phyloP scores from a whole-genome alignment of 2,329 filamentous ascomycete genomes.

The Penicillium sp. region DNA sequence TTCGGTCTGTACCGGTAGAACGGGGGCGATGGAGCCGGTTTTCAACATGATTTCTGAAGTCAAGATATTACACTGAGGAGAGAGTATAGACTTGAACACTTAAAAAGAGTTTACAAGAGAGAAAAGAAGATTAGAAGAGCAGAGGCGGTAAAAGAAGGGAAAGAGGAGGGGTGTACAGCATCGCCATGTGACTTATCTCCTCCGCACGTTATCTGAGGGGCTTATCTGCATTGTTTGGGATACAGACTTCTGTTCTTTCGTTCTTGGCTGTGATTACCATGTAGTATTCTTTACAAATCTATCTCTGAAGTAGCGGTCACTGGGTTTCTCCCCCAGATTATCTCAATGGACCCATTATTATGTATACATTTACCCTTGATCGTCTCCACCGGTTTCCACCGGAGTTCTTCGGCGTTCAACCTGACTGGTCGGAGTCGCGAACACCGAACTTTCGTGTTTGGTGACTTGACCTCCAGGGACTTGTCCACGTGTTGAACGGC shows the following conservation, averaged over 20 bases:
- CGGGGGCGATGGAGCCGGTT: constrained; percentile 19
- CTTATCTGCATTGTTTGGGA: constrained; percentile 4
- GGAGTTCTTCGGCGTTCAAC: constrained; percentile 18
- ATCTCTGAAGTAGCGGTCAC: not conserved
- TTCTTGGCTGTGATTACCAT: not conserved
- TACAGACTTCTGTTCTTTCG: not conserved
- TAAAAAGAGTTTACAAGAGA: not conserved
- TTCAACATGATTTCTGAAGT: constrained; percentile 19
- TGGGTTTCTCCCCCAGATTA: not conserved
- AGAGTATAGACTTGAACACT: not conserved
- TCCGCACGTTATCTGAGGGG: constrained; percentile 32
- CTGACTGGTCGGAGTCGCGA: constrained; percentile 13
- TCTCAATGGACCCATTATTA: not conserved
- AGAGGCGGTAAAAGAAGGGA: not conserved
- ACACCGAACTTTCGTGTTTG: constrained; percentile 9
- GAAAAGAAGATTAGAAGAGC: not conserved
- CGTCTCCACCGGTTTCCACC: constrained; percentile 11
- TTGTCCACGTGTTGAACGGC: not conserved
- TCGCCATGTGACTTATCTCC: constrained; percentile 29
- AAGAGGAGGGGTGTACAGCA: constrained; percentile 1
- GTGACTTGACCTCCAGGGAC: not conserved
- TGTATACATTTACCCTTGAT: not conserved
- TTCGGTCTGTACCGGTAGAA: constrained; percentile 3
- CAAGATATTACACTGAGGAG: not conserved
- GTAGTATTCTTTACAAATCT: constrained; percentile 2